Conservation (phyloP, 305 asterid species). For the Fraxinus sp. region DNA sequence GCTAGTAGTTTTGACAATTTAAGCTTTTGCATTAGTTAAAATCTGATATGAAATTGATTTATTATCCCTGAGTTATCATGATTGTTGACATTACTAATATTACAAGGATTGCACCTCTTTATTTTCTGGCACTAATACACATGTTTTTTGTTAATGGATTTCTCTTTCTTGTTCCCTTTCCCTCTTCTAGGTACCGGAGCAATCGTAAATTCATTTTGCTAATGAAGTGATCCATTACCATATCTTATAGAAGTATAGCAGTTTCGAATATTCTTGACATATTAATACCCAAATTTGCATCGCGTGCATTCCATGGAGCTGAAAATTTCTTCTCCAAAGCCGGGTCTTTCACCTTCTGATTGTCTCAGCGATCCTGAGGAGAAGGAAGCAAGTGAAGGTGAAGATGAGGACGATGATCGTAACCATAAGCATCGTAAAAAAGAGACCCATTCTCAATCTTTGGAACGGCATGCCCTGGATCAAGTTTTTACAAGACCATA, state of each 20-base stretch:
- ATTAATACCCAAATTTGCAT: conserved; percentile 8
- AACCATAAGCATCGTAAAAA: conserved; percentile 96
- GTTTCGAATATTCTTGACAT: conserved; percentile 11
- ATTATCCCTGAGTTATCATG: conserved; percentile 5
- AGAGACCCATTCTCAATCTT: conserved; percentile 66
- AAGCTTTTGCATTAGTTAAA: background rate
- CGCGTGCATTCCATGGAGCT: conserved; percentile 58
- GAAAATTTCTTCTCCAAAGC: conserved; percentile 64
- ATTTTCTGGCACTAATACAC: conserved; percentile 1
- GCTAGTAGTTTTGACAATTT: background rate
- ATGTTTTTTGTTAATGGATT: conserved; percentile 14
- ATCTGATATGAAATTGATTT: background rate
- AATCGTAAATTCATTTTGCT: conserved; percentile 1
- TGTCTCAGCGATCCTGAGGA: conserved; percentile 73
- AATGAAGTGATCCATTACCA: background rate
- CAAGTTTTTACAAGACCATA: conserved; percentile 59
- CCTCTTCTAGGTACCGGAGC: conserved; percentile 30
- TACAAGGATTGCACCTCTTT: background rate
- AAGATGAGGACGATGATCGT: conserved; percentile 99
- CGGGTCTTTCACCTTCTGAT: conserved; percentile 64
- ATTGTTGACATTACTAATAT: background rate
- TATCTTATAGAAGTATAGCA: conserved; percentile 22
- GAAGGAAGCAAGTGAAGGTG: conserved; percentile 91
- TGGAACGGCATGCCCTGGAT: conserved; percentile 65
- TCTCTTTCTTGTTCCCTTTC: conserved; percentile 4